These are phyloP conservation scores for Fusarium tupiense DNA, from an alignment of 2,329 filamentous ascomycete genomes.

Conservation along the genomic window DNA sequence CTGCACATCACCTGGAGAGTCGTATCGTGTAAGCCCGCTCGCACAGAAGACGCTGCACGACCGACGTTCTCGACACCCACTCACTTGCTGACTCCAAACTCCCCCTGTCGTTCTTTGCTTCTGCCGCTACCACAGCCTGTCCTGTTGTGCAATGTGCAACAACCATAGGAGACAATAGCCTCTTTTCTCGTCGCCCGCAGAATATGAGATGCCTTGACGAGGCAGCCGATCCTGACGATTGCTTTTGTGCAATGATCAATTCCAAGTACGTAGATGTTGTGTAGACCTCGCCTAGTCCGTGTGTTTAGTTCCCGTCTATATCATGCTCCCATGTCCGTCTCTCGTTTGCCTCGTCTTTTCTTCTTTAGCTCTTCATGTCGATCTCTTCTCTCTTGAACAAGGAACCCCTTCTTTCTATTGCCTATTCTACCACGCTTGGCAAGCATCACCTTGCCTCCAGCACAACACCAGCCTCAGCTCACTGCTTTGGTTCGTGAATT, in stretches of 20 bases:
- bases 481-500: conserved; percentile 25
- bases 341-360: conserved; percentile 26
- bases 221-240: conserved; percentile 27
- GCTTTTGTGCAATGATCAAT: conserved; percentile 13
- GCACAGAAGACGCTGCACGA: conserved; percentile 25
- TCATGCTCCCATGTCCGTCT: conserved; percentile 33
- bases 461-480: conserved; percentile 12
- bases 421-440: conserved; percentile 10
- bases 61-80: conserved; percentile 23
- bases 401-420: conserved; percentile 18
- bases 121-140: conserved; percentile 11
- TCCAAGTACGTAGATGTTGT: neutral
- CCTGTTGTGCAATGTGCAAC: conserved; percentile 39
- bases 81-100: conserved; percentile 9
- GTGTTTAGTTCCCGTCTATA: conserved; percentile 26
- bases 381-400: conserved; percentile 26
- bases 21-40: conserved; percentile 27
- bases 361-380: conserved; percentile 29
- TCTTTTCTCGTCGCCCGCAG: conserved; percentile 41
- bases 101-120: conserved; percentile 26
- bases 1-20: conserved; percentile 18
- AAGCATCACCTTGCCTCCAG: conserved; percentile 11
- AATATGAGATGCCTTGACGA: conserved; percentile 30
- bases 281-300: neutral
- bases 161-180: conserved; percentile 19